These are phyloP conservation scores for Saprolegnia diclina DNA, from an alignment of 352 stramenopile genomes.

Conservation along the genomic window DNA sequence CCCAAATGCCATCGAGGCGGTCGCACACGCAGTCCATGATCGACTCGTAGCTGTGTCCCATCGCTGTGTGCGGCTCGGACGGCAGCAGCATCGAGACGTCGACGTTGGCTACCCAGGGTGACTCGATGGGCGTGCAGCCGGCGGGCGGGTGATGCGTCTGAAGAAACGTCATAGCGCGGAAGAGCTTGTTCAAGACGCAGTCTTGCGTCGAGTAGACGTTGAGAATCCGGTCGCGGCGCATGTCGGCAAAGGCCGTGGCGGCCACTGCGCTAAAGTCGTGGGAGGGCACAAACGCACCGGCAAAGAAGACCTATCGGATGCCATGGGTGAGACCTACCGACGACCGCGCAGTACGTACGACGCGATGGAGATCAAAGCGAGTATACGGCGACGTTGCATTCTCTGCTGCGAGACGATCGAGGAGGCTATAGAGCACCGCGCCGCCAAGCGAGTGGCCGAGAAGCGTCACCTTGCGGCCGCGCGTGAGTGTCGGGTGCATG, in stretches of 20 bases:
- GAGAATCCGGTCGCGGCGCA: constrained; percentile 46
- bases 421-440: constrained; percentile 60
- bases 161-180: constrained; percentile 56
- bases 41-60: constrained; percentile 69
- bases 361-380: constrained; percentile 15
- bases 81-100: constrained; percentile 65
- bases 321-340: neutral
- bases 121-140: constrained; percentile 43
- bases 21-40: constrained; percentile 59
- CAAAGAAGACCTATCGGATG: constrained; percentile 45
- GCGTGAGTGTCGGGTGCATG: constrained; percentile 42
- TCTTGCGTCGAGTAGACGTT: constrained; percentile 78
- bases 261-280: constrained; percentile 38
- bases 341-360: neutral
- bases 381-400: neutral
- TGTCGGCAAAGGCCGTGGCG: constrained; percentile 30
- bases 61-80: constrained; percentile 55
- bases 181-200: constrained; percentile 65
- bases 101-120: constrained; percentile 41
- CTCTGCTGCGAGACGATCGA: constrained; percentile 51
- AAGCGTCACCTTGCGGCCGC: constrained; percentile 53
- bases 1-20: constrained; percentile 32
- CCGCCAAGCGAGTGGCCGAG: constrained; percentile 76
- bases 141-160: constrained; percentile 39
- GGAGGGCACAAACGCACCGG: constrained; percentile 54